Evolutionary conservation across 495 filamentous ascomycete species (phyloP).

Genomic region (Gamarada debralockiae): DNA sequence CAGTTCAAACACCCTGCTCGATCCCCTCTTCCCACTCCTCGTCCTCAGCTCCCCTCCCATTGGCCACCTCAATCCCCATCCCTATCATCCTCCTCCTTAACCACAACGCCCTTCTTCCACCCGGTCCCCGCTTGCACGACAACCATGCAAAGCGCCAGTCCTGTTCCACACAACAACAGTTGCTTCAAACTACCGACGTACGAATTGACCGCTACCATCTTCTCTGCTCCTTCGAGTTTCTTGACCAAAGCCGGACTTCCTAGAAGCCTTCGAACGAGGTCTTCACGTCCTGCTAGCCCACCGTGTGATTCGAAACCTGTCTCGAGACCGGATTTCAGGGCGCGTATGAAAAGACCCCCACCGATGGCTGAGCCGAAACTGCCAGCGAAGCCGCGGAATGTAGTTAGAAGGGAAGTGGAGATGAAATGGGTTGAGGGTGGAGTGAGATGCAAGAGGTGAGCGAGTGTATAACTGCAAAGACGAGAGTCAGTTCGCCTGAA

Average conservation of each 20-base stretch:
- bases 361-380: slow-evolving; percentile 74
- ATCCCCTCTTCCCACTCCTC: slow-evolving; percentile 22
- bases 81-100: slow-evolving; percentile 1
- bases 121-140: slow-evolving; percentile 66
- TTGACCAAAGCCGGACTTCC: slow-evolving; percentile 65
- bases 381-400: slow-evolving; percentile 71
- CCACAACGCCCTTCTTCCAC: slow-evolving; percentile 40
- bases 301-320: slow-evolving; percentile 51
- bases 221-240: slow-evolving; percentile 47
- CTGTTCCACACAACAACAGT: slow-evolving; percentile 55
- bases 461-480: slow-evolving; percentile 74
- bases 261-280: slow-evolving; percentile 58
- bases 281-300: slow-evolving; percentile 39
- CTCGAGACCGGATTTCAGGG: slow-evolving; percentile 50
- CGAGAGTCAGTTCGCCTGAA: too few relatives aligned
- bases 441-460: slow-evolving; percentile 70
- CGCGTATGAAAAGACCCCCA: slow-evolving; percentile 66
- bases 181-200: slow-evolving; percentile 56
- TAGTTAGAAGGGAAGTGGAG: slow-evolving; percentile 63
- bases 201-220: slow-evolving; percentile 53
- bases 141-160: slow-evolving; percentile 48
- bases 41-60: slow-evolving; percentile 4
- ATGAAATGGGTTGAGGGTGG: slow-evolving; percentile 60
- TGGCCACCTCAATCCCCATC: background rate
- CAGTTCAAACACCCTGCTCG: slow-evolving; percentile 13